Evolutionary conservation across 352 stramenopile genomes (phyloP).

Genomic region (Aphanomyces stellatus): DNA sequence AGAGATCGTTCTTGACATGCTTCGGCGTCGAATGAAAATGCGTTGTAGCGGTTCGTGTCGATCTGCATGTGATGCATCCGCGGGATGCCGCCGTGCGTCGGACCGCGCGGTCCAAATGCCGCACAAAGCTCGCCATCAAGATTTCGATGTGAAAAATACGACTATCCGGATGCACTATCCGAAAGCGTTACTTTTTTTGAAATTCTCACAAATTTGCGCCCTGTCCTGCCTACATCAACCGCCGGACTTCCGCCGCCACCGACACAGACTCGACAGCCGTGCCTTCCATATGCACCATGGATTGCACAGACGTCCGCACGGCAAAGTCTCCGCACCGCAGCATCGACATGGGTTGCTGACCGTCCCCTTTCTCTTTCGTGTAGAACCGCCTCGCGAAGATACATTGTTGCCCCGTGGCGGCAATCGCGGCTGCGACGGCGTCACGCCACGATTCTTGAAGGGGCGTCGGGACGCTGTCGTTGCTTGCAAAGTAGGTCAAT

Average conservation of each 20-base stretch:
- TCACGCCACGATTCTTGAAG: conserved; percentile 55
- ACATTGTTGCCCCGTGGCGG: conserved; percentile 25
- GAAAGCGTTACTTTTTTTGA: not conserved
- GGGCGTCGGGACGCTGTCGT: conserved; percentile 28
- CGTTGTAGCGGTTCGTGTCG: no score
- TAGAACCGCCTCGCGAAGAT: conserved; percentile 65
- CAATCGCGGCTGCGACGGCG: conserved; percentile 31
- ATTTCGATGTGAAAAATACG: not conserved
- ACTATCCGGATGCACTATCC: not conserved
- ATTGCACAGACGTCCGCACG: conserved; percentile 37
- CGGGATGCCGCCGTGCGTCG: no score
- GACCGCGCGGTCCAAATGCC: no score
- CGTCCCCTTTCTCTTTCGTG: conserved; percentile 17
- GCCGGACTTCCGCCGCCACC: conserved; percentile 38
- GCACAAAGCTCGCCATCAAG: not conserved
- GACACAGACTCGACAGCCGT: conserved; percentile 44
- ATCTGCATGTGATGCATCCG: no score
- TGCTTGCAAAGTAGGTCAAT: conserved; percentile 45
- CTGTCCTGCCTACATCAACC: no score
- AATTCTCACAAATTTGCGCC: not conserved
- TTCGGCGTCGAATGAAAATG: no score
- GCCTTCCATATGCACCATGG: conserved; percentile 52
- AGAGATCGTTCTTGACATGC: conserved; percentile 1
- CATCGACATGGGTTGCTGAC: conserved; percentile 29
- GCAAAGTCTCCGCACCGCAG: conserved; percentile 61